These are phyloP conservation scores for Rhizopogon vesiculosus DNA, from an alignment of 768 basidiomycete species.

Conservation along the genomic window DNA sequence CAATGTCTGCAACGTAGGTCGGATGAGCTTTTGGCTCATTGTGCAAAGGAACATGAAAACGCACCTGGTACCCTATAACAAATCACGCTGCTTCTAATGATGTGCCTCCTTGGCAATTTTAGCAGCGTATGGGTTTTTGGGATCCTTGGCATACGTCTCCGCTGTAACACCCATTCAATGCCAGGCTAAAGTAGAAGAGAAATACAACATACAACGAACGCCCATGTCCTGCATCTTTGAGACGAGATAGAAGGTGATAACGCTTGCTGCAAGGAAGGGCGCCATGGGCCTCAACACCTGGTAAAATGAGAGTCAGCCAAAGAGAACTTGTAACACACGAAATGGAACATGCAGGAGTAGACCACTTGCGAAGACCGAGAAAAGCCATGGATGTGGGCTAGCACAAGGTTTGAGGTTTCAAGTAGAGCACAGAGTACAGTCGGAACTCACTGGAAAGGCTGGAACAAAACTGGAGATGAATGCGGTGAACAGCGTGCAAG, in stretches of 20 bases:
- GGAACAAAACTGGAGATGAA: background rate
- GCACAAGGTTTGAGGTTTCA: background rate
- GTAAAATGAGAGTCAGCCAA: background rate
- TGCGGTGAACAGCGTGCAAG: conserved; percentile 2
- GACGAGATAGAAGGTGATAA: conserved; percentile 64
- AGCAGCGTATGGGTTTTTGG: conserved; percentile 79
- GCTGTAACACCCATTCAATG: conserved; percentile 34
- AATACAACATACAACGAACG: conserved; percentile 58
- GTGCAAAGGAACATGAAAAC: background rate
- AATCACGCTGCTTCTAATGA: conserved; percentile 21
- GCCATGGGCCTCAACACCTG: conserved; percentile 74
- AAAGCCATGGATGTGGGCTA: conserved; percentile 50
- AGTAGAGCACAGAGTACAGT: background rate
- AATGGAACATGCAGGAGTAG: conserved; percentile 58
- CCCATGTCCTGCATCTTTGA: conserved; percentile 61
- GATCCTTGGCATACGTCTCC: conserved; percentile 64
- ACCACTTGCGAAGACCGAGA: conserved; percentile 79
- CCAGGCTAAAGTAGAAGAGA: background rate
- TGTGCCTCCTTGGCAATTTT: conserved; percentile 65
- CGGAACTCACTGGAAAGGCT: background rate
- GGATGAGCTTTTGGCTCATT: background rate
- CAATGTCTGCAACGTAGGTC: background rate
- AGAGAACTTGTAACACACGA: background rate
- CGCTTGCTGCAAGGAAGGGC: conserved; percentile 71
- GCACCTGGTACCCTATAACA: background rate